Base-by-base conservation (phyloP, 139 green algal genomes). In the Chlamydomonas applanata region DNA sequence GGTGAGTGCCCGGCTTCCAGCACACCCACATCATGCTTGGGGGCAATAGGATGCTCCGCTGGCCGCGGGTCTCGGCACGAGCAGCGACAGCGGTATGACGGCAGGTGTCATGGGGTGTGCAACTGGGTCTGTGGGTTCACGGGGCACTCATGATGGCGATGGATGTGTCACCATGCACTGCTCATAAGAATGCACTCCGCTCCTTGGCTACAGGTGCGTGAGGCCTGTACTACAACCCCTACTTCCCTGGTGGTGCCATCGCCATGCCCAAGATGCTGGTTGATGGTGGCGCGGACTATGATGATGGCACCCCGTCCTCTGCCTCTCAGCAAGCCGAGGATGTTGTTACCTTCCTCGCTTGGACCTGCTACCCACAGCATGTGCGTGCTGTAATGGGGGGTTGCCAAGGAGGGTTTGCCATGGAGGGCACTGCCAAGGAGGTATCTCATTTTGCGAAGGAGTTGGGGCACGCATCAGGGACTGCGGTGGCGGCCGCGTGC, bases 151-250 rank as follows among this genome's bases (percentile, higher is more conserved):
- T 62, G 11, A 62, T 62, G 53, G 53, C 9, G 53, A 33, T 4
- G n/a, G 24, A 35, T 66, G 29, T 4, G 59, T 24, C 9, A 40
- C 5, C 33, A 71, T 3, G 32, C 17, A 30, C 63, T 30, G 32
- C 20, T 19, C 20, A 32, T 34, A 27, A 32, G 16, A 67, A 44
- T 61, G 9, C 53, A 9, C 9, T 27, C 7, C 22, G 9, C 53
- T 25, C n/a, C 7, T 27, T 9, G 11, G 7, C 25, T 40, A 2
- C 79, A 93, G 86, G 78, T 98, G n/a, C 85, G 95, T 30, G 93
- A 99, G 96, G 96, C 24, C 89, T 99, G 75, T 90, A 99, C 86
- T 99, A 99, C 89, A 99, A 99, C 89, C 96, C 96, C 17, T 99
- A 99, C 90, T 99, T 99, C 87, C 93, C 94, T 32, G 96, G 96